Conservation (phyloP, 305 asterid species). For the Fraxinus xanthoxyloides region DNA sequence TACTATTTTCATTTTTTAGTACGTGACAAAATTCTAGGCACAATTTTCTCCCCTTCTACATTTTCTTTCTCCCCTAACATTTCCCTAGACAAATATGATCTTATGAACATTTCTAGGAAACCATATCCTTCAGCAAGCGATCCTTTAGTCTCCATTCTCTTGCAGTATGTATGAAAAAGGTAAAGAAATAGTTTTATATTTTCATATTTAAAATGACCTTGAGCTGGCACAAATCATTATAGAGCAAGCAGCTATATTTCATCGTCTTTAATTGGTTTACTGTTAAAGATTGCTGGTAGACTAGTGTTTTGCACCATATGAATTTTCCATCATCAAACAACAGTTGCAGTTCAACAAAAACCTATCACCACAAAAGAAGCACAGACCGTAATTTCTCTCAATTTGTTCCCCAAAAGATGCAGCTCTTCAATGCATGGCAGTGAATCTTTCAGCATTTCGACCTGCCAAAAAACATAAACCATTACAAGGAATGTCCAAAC, state of each 20-base stretch:
- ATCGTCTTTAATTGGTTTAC: not conserved
- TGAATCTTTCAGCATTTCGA: slow-evolving; percentile 72
- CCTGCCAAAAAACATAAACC: slow-evolving; percentile 44
- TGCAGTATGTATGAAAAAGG: not conserved
- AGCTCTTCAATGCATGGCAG: slow-evolving; percentile 73
- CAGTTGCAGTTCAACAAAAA: slow-evolving; percentile 17
- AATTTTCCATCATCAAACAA: not conserved
- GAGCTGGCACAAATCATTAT: not conserved
- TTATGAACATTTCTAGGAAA: not conserved
- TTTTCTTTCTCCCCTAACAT: not conserved
- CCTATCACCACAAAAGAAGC: slow-evolving; percentile 6
- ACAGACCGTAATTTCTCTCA: slow-evolving; percentile 64
- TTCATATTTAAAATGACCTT: not conserved
- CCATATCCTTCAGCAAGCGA: not conserved
- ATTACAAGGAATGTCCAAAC: slow-evolving; percentile 11
- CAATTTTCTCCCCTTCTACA: not conserved
- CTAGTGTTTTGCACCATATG: not conserved
- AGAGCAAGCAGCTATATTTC: slow-evolving; percentile 2
- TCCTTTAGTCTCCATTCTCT: not conserved
- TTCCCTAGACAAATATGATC: not conserved
- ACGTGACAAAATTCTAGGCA: not conserved
- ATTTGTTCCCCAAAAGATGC: slow-evolving; percentile 80
- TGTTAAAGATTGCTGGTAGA: not conserved
- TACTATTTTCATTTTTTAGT: not conserved
- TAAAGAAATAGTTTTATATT: not conserved